Evolutionary conservation across 768 basidiomycete genomes (phyloP), one percentile per base, ranked within the genome.

Genomic region (Leccinum olivaceopallidum): DNA sequence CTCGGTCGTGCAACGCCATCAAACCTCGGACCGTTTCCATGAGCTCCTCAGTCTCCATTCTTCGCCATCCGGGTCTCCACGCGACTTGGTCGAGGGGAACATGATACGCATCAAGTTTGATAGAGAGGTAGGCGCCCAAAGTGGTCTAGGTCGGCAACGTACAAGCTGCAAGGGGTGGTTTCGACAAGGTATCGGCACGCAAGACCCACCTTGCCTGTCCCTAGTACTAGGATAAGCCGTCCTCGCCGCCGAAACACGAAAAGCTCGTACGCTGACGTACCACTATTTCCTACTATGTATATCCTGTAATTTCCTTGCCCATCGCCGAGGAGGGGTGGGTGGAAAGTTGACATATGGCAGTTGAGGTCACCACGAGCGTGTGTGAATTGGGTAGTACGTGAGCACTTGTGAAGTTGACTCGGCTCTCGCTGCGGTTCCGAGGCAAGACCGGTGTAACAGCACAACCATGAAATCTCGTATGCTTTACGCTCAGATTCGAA

Each of bases 11-110:
- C 69, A 76, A 18, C 47, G 67, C 55, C 61, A 68, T 55, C 75
- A 77, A 28, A 14, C 49, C 30, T 22, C 47, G 4, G 16, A 76
- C 60, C 16, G 52, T 47, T 20, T 60, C 65, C 39, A 28, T 62
- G 34, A 75, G 66, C 36, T 76, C 75, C 0, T 72, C 67, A 6
- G 10, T 34, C 1, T 79, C 65, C 1, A 71, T 64, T 58, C 61
- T 51, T 50, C 65, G 58, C 84, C 84, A 86, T 5, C 76, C 79
- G 5, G 85, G 84, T 34, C 76, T 58, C 82, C 82, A 86, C 60
- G 71, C 74, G 8, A 85, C 55, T 50, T 32, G 57, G 60, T 88
- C 85, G 56, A 87, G 71, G 9, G 78, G 60, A 22, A 85, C 76
- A 62, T 72, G 73, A 4, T 82, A 81, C 18, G 86, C 63, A 24